Evolutionary conservation across 768 basidiomycete genomes (phyloP).

Genomic region (Boletus sensibilis): DNA sequence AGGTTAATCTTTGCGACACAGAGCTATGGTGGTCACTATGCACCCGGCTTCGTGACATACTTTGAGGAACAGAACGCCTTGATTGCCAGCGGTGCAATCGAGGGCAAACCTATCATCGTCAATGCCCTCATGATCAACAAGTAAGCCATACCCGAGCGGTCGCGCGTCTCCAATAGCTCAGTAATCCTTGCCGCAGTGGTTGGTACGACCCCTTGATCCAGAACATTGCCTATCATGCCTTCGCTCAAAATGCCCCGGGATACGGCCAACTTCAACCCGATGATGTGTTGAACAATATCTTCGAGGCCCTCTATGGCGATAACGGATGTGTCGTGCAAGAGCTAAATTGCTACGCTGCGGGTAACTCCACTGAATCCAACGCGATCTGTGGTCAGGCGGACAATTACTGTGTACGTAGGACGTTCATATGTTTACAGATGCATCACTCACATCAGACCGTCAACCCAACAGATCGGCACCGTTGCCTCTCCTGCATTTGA

Average conservation of each 20-base stretch:
- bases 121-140: slow-evolving; percentile 67
- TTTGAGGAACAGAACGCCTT: slow-evolving; percentile 61
- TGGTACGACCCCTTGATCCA: slow-evolving; percentile 69
- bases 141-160: slow-evolving; percentile 25
- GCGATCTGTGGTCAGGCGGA: slow-evolving; percentile 50
- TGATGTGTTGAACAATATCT: slow-evolving; percentile 45
- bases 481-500: slow-evolving; percentile 53
- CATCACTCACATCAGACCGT: neutral
- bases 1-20: slow-evolving; percentile 67
- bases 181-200: slow-evolving; percentile 38
- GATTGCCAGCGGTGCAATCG: slow-evolving; percentile 43
- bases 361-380: slow-evolving; percentile 44
- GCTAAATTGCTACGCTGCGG: slow-evolving; percentile 56
- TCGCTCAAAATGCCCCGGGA: slow-evolving; percentile 65
- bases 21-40: slow-evolving; percentile 69
- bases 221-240: slow-evolving; percentile 57
- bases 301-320: slow-evolving; percentile 44
- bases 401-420: slow-evolving; percentile 52
- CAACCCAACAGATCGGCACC: slow-evolving; percentile 38
- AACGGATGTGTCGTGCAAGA: slow-evolving; percentile 57
- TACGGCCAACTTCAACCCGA: slow-evolving; percentile 61
- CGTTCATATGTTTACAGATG: neutral
- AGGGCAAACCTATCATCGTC: slow-evolving; percentile 52
- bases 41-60: slow-evolving; percentile 60
- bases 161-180: neutral